phyloP scores from a whole-genome alignment of 805 yeast genomes.

The Lachancea mirantina region DNA sequence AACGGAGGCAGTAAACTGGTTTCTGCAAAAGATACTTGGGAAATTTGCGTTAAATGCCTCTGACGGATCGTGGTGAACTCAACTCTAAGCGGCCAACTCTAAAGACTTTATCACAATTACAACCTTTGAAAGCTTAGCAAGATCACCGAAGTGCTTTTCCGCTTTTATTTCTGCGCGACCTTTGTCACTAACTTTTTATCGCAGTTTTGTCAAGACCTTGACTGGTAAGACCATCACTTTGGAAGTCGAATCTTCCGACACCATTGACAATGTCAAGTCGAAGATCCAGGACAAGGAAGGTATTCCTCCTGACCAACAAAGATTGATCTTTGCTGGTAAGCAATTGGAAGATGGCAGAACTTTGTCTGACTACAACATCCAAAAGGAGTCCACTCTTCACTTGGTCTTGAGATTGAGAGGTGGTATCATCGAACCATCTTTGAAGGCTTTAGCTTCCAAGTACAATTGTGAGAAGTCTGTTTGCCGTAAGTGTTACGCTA shows the following conservation, averaged over 20 bases:
- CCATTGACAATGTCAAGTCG: constrained; percentile 97
- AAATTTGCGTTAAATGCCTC: too few relatives aligned
- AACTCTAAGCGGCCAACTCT: too few relatives aligned
- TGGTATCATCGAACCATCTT: constrained; percentile 99
- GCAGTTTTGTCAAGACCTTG: constrained; percentile 72
- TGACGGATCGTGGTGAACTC: too few relatives aligned
- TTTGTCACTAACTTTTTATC: constrained; percentile 8
- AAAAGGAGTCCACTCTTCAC: constrained; percentile 97
- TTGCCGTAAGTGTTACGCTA: constrained; percentile 99
- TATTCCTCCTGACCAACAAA: constrained; percentile 99
- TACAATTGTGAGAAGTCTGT: constrained; percentile 99
- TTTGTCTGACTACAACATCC: constrained; percentile 98
- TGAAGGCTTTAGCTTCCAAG: constrained; percentile 98
- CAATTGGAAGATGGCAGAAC: constrained; percentile 99
- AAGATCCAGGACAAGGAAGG: constrained; percentile 99
- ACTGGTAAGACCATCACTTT: constrained; percentile 94
- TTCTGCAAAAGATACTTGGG: too few relatives aligned
- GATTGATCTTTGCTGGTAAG: constrained; percentile 99
- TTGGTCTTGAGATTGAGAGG: constrained; percentile 96
- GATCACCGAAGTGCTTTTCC: too few relatives aligned
- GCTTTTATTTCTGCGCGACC: not conserved
- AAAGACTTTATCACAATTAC: too few relatives aligned
- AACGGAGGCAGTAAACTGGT: too few relatives aligned
- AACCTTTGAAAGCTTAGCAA: too few relatives aligned
- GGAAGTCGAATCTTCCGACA: constrained; percentile 98